These are phyloP conservation scores for Colletotrichum sp. DNA, from an alignment of 2,329 filamentous ascomycete genomes.

Conservation along the genomic window DNA sequence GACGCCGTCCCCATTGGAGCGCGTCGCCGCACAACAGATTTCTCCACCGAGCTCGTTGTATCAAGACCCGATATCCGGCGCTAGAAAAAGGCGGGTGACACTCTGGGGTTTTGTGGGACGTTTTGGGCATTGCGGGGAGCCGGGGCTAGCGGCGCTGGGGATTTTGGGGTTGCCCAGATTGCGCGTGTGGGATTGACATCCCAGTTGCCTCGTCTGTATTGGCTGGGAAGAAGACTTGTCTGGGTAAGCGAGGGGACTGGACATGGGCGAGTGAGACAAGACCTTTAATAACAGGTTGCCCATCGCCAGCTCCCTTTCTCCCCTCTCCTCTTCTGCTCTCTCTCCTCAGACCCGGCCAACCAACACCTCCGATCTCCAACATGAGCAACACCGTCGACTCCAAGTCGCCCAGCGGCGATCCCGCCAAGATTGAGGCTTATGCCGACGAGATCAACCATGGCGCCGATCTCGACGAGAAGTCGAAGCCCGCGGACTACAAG, in stretches of 20 bases:
- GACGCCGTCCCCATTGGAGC: constrained; percentile 9
- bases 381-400: constrained; percentile 6
- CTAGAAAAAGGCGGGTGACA: neutral
- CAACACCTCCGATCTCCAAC: neutral
- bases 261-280: neutral
- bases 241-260: neutral
- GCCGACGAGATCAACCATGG: neutral
- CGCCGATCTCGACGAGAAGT: constrained; percentile 37
- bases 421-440: constrained; percentile 9
- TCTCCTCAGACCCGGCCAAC: neutral
- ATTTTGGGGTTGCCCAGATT: neutral
- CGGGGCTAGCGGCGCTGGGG: neutral
- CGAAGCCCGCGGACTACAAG: constrained; percentile 46
- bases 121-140: constrained; percentile 5
- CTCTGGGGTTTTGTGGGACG: constrained; percentile 10
- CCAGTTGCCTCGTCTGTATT: neutral
- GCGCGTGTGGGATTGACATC: neutral
- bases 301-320: neutral
- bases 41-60: neutral
- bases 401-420: constrained; percentile 11
- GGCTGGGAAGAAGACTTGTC: neutral
- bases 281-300: constrained; percentile 6
- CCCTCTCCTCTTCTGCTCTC: neutral
- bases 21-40: neutral
- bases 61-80: constrained; percentile 3